Evolutionary conservation across 208 protist species (phyloP), one percentile per base, ranked within the genome.

Genomic region (Acanthamoeba culbertsoni): DNA sequence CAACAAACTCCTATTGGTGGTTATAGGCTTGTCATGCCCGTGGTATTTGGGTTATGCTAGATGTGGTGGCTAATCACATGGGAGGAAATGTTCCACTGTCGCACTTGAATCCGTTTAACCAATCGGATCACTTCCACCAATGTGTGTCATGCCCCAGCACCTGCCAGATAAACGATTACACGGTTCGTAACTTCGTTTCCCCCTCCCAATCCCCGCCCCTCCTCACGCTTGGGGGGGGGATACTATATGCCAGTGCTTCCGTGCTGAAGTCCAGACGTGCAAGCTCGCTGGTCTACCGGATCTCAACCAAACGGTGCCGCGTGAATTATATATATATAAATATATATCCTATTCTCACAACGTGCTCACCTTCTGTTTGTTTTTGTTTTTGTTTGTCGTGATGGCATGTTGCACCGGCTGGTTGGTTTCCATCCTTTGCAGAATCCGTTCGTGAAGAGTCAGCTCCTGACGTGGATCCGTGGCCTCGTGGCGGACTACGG

Each of bases 21-120:
- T 89, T 95, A 16, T 37, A 95, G 45, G 46, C 14, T 8, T 90
- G 92, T 96, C 68, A 98, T 95, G 84, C n/a, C 86, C 31, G 96
- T 96, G 82, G 75, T 96, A 96, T 97, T 55, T 96, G 91, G 86
- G 96, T 98, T 0, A 98, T 98, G 97, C 53, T 97, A 1, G 97
- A 98, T 92, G 92, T 97, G 4, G 96, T 98, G 16, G 93, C 71
- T 6, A 98, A 98, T 63, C 97, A 98, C 90, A 77, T 96, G 16
- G 95, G 95, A 46, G 23, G n/a, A 20, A 91, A 91, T n/a, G 63
- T 75, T 4, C 63, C 63, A 4, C 35, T 75, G 5, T 75, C 63
- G 16, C 86, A 91, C 51, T n/a, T 75, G 6, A 71, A 46, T 6
- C 96, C 96, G 28, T 98, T 98, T 79, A 96, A 97, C 65, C 45